These are phyloP conservation scores for Nothophaeocryptopus gaeumannii DNA, from an alignment of 2,329 filamentous ascomycete species.

Conservation along the genomic window DNA sequence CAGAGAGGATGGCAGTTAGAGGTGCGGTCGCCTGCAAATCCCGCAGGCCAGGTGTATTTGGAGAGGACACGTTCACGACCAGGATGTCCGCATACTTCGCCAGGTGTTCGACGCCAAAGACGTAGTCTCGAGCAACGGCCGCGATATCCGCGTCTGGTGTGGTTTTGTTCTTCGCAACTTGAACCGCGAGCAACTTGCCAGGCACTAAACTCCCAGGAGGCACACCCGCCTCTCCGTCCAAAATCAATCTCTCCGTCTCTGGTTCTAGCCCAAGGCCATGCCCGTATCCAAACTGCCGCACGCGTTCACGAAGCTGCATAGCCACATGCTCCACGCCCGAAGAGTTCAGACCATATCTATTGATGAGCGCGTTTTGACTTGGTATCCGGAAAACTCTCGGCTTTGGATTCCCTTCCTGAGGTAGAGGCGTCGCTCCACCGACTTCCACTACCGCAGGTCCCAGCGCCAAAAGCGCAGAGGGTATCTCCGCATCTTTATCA, in stretches of 20 bases:
- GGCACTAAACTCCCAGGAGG: conserved; percentile 75
- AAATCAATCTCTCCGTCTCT: conserved; percentile 65
- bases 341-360: conserved; percentile 93
- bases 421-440: conserved; percentile 81
- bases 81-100: conserved; percentile 89
- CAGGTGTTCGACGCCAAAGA: conserved; percentile 80
- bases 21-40: conserved; percentile 83
- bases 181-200: conserved; percentile 79
- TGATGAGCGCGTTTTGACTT: conserved; percentile 82
- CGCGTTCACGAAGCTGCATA: conserved; percentile 69
- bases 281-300: conserved; percentile 71
- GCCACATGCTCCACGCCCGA: conserved; percentile 86
- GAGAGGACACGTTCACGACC: conserved; percentile 97
- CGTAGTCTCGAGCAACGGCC: conserved; percentile 75
- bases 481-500: conserved; percentile 90
- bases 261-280: conserved; percentile 64
- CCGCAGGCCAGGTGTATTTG: conserved; percentile 89
- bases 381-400: conserved; percentile 86
- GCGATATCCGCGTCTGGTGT: conserved; percentile 82
- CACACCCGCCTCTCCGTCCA: conserved; percentile 73
- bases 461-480: conserved; percentile 77
- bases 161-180: conserved; percentile 94
- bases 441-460: conserved; percentile 88
- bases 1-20: conserved; percentile 72
- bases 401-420: conserved; percentile 82